Percentiles rank a stretch among this genome's conserved stretches.
phyloP scores from a whole-genome alignment of 116 monocot species.

The Papilionanthe hybrid region DNA sequence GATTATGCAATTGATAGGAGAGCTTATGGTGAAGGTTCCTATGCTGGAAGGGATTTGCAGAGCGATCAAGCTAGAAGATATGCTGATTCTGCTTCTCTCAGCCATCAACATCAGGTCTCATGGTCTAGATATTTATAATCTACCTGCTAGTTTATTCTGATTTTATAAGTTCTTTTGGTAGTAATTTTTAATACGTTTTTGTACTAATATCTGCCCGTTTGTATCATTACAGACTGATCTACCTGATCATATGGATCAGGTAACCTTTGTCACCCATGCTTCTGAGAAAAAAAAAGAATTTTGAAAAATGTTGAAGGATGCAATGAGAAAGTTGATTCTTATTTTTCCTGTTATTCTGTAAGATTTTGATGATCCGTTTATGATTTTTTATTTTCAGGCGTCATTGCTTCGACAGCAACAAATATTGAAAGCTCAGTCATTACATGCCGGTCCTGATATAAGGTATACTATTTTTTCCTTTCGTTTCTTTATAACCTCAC shows the following conservation, averaged over 20 bases:
- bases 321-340: conserved; percentile 3
- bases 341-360: not conserved
- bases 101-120: conserved; percentile 60
- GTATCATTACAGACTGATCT: conserved; percentile 40
- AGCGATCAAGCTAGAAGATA: conserved; percentile 64
- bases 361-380: not conserved
- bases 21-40: conserved; percentile 59
- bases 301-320: not conserved
- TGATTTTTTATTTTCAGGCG: conserved; percentile 28
- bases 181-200: not conserved
- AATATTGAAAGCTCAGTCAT: conserved; percentile 56
- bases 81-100: conserved; percentile 41
- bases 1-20: conserved; percentile 72
- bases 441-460: conserved; percentile 61
- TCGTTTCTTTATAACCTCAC: not conserved
- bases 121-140: not conserved
- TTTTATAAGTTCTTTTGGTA: not conserved
- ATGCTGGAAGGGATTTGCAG: conserved; percentile 58
- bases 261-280: conserved; percentile 15
- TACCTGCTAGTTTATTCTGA: not conserved
- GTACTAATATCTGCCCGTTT: not conserved
- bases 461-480: conserved; percentile 40
- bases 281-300: not conserved
- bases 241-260: conserved; percentile 65
- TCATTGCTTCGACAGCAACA: conserved; percentile 83